These are phyloP conservation scores for Colletotrichum coccodes DNA, from an alignment of 2,329 filamentous ascomycete species.

Conservation along the genomic window DNA sequence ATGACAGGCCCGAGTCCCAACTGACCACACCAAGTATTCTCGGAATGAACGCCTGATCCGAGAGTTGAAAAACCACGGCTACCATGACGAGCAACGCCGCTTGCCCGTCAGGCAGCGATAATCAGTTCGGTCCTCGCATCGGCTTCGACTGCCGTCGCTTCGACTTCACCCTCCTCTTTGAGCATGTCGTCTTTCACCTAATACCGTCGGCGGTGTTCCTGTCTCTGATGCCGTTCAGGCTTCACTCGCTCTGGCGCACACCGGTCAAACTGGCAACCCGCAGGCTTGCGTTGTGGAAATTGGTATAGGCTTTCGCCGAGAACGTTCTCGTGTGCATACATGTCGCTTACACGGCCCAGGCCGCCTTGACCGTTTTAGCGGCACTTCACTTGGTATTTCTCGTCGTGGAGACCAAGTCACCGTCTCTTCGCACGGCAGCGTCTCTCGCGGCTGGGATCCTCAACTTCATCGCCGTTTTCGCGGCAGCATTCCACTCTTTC, in stretches of 20 bases:
- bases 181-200: not conserved
- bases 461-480: slow-evolving; percentile 7
- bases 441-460: slow-evolving; percentile 5
- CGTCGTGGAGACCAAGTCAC: not conserved
- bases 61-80: too few species aligned
- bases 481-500: not conserved
- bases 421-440: not conserved
- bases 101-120: slow-evolving; percentile 1
- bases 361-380: not conserved
- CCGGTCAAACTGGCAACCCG: slow-evolving; percentile 5
- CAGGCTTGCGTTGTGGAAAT: slow-evolving; percentile 1
- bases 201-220: not conserved
- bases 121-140: not conserved
- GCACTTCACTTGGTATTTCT: not conserved
- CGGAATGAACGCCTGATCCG: not conserved
- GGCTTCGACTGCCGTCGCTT: slow-evolving; percentile 12
- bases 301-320: not conserved
- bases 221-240: not conserved
- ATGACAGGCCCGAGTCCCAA: too few species aligned
- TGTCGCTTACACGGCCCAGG: not conserved
- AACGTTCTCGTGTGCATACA: not conserved
- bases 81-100: not conserved
- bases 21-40: too few species aligned
- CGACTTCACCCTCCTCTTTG: slow-evolving; percentile 14
- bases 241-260: not conserved